Evolutionary conservation across 164 flowering plant species (phyloP), one percentile per base, ranked within the genome.

Genomic region (Macadamia integrifolia): DNA sequence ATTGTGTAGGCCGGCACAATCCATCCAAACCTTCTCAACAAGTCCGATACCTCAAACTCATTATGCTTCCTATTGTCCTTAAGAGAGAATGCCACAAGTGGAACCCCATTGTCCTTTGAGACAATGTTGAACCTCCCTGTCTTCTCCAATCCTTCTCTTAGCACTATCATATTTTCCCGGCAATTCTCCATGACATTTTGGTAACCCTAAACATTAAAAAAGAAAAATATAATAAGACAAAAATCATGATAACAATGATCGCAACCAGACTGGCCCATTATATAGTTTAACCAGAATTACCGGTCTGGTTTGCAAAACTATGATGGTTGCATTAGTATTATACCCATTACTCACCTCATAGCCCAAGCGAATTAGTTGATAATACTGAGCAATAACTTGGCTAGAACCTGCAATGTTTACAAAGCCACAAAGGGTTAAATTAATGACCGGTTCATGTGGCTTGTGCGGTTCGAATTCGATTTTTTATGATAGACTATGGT

Each of bases 1-100:
- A 78, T 74, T 9, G 80, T 72, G 74, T 78, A 78, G 44, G 80
- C 80, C 0, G 80, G 80, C 5, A 78, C 80, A 17, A 75, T 78
- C 81, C 81, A 78, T 18, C 81, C 81, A 50, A 42, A 78, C 57
- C 81, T 58, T 3, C 81, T 58, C 0, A 78, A 71, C 40, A 42
- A 31, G 61, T 78, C 72, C 1, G 81, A 72, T 9, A 78, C 53
- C 60, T 78, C 79, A 29, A 78, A 78, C 56, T 62, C 81, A 9
- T 46, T 52, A 62, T 75, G 69, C 0, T 15, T 17, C 40, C 67
- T 58, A 28, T 59, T 59, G 65, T 78, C 72, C 62, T 78, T 78
- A 9, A 78, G 67, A 17, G 76, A 69, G 52, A 78, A 78, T 42
- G 81, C 81, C n/a, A 78, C 81, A 7, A 78, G 10, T 6, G 81